Evolutionary conservation across 352 stramenopile genomes (phyloP), one percentile per base, ranked within the genome.

Genomic region (Phytopythium sindhum): DNA sequence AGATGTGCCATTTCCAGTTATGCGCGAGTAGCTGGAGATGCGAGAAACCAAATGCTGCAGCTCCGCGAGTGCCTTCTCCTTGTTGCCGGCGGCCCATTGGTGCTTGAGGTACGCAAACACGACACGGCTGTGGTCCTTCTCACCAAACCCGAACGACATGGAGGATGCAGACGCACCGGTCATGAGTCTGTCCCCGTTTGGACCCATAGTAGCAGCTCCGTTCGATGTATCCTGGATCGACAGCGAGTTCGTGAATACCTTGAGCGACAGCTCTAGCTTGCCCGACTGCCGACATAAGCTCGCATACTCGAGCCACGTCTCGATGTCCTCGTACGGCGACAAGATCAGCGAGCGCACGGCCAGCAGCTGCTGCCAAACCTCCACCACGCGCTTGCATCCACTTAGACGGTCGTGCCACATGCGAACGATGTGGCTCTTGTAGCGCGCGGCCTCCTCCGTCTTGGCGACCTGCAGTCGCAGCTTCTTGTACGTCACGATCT

Each of bases 401-500:
- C 78, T 65, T n/a, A 96, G 65, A 12, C 90, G 85, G 39, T 81
- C 70, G 48, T 80, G 75, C 90, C 90, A 97, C 84, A 96, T 97
- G 3, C 78, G 73, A 63, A 96, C 80, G 63, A 97, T 78, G 64
- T 92, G 85, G 0, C 80, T 72, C 66, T 93, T 93, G 65, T 91
- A 91, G 8, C 76, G 74, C 23, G 86, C 80, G 1, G 87, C 84
- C 63, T 96, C 83, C 65, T 93, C 81, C 2, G 74, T 73, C 51
- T 90, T 93, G 10, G 74, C 69, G 12, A 91, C 84, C 60, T 91
- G 80, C 19, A 78, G 53, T 0, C 82, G 78, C 23, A 95, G 66
- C 60, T 98, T 97, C 62, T 96, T 93, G 65, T 98, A 97, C 51
- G 84, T 88, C 51, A 98, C 95, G n/a, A 99, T 97, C 75, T 99